Percentiles rank a stretch among this genome's conserved stretches.
phyloP scores from a whole-genome alignment of 306 rosid species.

The Citrullus amarus region DNA sequence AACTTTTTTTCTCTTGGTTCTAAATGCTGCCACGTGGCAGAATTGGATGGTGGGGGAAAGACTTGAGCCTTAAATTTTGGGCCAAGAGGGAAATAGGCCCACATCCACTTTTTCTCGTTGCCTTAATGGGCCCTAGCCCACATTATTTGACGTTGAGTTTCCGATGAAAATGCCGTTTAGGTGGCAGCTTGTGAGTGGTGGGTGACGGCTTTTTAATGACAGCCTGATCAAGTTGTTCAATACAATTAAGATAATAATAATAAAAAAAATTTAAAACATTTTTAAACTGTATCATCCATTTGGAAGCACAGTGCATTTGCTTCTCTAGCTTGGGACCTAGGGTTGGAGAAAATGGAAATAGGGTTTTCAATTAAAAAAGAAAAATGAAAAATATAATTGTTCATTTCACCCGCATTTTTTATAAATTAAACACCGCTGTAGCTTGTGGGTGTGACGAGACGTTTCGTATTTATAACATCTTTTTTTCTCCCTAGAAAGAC shows the following conservation, averaged over 20 bases:
- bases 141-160: conserved; percentile 2
- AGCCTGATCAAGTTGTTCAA: not conserved
- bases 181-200: not conserved
- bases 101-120: not conserved
- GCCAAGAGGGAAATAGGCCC: conserved; percentile 1
- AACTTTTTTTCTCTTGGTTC: not conserved
- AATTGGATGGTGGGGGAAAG: not conserved
- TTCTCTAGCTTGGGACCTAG: not conserved
- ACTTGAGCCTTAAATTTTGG: not conserved
- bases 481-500: too few species aligned
- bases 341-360: not conserved
- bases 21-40: conserved; percentile 2
- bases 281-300: conserved; percentile 3
- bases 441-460: not conserved
- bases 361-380: not conserved
- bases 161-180: not conserved
- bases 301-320: not conserved
- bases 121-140: conserved; percentile 9
- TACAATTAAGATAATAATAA: not conserved
- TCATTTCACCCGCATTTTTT: not conserved
- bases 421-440: not conserved
- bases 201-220: conserved; percentile 4
- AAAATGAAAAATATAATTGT: not conserved
- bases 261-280: not conserved
- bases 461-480: not conserved